A percentile compares a stretch with the other conserved stretches of the same genome.
phyloP scores from a whole-genome alignment of 2,329 filamentous ascomycete genomes.

The Metarhizium sp. region DNA sequence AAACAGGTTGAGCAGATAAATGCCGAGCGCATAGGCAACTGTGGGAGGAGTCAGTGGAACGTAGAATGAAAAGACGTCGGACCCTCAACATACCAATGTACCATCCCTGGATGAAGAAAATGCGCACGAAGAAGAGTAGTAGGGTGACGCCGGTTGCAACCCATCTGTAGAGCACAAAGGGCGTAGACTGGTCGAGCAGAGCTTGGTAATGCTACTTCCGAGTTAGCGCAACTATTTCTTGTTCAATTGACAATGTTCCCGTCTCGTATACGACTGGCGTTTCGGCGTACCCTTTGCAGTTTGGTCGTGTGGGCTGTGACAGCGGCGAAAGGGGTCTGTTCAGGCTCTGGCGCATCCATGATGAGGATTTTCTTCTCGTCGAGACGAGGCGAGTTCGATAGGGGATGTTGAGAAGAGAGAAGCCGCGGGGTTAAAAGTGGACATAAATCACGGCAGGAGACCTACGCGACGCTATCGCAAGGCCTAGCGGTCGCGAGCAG shows the following conservation, averaged over 20 bases:
- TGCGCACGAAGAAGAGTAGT: slow-evolving; percentile 75
- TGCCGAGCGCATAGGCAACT: slow-evolving; percentile 97
- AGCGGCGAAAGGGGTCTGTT: slow-evolving; percentile 84
- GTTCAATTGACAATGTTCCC: not conserved
- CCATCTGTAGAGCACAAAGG: slow-evolving; percentile 86
- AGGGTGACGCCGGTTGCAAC: slow-evolving; percentile 68
- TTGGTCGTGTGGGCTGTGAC: slow-evolving; percentile 78
- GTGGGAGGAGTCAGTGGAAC: not conserved
- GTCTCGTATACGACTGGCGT: not conserved
- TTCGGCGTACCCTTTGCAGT: slow-evolving; percentile 54
- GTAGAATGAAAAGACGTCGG: not conserved
- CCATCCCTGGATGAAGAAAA: slow-evolving; percentile 92
- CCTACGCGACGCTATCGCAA: not conserved
- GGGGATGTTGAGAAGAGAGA: not conserved
- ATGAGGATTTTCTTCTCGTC: slow-evolving; percentile 8
- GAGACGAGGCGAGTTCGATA: not conserved
- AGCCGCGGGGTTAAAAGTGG: not conserved
- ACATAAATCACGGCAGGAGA: not conserved
- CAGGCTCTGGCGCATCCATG: slow-evolving; percentile 83
- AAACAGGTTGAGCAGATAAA: slow-evolving; percentile 98
- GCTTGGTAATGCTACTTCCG: slow-evolving; percentile 74
- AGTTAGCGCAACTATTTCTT: slow-evolving; percentile 1
- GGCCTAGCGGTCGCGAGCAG: not conserved
- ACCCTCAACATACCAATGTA: slow-evolving; percentile 68
- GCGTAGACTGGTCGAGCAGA: slow-evolving; percentile 87